Conservation (phyloP, 306 rosid genomes). For the Vigna reflexopilosa region DNA sequence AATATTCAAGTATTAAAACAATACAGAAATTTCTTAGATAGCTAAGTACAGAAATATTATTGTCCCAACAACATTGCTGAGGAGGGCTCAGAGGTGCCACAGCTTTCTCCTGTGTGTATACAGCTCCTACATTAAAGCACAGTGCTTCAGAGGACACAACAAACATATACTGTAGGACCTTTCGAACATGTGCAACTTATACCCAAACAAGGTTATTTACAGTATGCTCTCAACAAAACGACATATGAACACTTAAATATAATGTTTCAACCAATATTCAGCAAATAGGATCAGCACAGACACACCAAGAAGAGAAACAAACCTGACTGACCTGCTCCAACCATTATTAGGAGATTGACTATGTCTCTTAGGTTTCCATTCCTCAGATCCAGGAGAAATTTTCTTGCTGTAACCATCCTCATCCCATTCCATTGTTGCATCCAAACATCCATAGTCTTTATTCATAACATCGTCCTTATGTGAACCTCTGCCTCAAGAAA, state of each 20-base stretch:
- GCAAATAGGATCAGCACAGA: conserved; percentile 35
- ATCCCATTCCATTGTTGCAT: conserved; percentile 66
- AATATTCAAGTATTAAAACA: background rate
- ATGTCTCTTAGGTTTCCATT: conserved; percentile 65
- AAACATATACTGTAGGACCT: conserved; percentile 11
- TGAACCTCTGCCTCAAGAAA: conserved; percentile 71
- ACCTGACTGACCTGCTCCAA: conserved; percentile 78
- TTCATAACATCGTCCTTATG: conserved; percentile 58
- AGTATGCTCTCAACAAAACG: conserved; percentile 29
- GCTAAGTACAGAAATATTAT: conserved; percentile 7
- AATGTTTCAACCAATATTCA: conserved; percentile 37
- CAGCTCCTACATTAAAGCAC: conserved; percentile 28
- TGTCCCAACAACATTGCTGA: conserved; percentile 23
- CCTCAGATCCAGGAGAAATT: conserved; percentile 84
- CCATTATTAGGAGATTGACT: conserved; percentile 77
- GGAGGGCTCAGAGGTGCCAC: conserved; percentile 20
- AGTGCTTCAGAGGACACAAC: conserved; percentile 29
- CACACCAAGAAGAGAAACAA: conserved; percentile 30
- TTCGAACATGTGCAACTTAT: background rate
- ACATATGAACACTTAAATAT: background rate
- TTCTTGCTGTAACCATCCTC: conserved; percentile 62
- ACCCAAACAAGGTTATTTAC: background rate
- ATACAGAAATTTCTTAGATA: conserved; percentile 19
- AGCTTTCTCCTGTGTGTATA: conserved; percentile 17
- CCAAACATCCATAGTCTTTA: conserved; percentile 60